These are phyloP conservation scores for Eragrostis tef DNA, from an alignment of 202 grass and related monocot genomes.

Conservation along the genomic window DNA sequence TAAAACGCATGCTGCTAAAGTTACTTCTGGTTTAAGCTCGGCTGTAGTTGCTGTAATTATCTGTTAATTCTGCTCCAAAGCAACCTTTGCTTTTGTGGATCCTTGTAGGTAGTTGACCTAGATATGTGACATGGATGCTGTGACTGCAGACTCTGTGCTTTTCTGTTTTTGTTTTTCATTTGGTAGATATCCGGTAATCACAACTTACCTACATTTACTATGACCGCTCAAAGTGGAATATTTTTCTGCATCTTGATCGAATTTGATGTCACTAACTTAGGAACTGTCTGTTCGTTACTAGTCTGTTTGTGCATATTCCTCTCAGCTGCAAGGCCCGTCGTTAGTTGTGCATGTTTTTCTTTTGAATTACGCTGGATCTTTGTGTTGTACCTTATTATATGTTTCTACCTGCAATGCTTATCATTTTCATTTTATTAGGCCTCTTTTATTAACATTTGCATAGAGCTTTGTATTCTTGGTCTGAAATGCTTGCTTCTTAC, in stretches of 20 bases:
- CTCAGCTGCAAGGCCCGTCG: neutral
- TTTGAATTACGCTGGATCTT: neutral
- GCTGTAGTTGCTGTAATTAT: neutral
- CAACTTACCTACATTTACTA: constrained; percentile 1
- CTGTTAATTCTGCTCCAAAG: neutral
- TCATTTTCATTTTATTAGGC: neutral
- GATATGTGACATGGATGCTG: neutral
- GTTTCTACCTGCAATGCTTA: neutral
- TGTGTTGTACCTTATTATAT: neutral
- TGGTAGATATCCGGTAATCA: neutral
- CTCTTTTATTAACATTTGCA: neutral
- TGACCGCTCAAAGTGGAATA: neutral
- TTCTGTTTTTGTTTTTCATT: neutral
- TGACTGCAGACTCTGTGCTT: neutral
- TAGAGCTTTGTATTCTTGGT: constrained; percentile 5
- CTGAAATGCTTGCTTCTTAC: constrained; percentile 24
- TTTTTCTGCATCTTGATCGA: neutral
- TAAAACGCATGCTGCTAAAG: neutral
- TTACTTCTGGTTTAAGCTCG: neutral
- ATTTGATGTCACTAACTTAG: neutral
- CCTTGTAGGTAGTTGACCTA: neutral
- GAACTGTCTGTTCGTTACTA: neutral
- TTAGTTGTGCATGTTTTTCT: neutral
- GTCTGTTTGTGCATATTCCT: neutral
- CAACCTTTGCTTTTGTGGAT: neutral